Percentiles rank a stretch among this genome's conserved stretches.
phyloP scores from a whole-genome alignment of 768 basidiomycete species.

The Mycena pura region DNA sequence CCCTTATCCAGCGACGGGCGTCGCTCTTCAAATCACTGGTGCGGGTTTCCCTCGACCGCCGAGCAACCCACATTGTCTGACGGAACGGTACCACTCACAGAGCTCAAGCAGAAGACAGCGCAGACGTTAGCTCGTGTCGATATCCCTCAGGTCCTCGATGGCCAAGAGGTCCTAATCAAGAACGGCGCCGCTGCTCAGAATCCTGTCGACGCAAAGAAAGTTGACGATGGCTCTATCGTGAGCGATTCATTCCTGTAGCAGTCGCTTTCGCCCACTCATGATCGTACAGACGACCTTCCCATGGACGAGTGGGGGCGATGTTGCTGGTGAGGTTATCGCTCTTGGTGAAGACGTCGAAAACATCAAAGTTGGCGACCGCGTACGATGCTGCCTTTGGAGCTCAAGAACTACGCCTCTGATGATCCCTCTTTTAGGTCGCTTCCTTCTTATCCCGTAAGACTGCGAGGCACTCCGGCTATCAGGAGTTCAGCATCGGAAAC shows the following conservation, averaged over 20 bases:
- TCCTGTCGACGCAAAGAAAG: slow-evolving; percentile 17
- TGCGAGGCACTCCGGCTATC: slow-evolving; percentile 14
- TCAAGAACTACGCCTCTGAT: slow-evolving; percentile 12
- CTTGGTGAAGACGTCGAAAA: slow-evolving; percentile 10
- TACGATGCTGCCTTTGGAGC: slow-evolving; percentile 16
- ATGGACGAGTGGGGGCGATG: slow-evolving; percentile 13
- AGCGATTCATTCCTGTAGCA: slow-evolving; percentile 6
- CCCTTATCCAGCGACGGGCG: slow-evolving; percentile 13
- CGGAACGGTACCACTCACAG: slow-evolving; percentile 2
- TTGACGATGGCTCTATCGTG: slow-evolving; percentile 10
- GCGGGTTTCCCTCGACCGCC: slow-evolving; percentile 10
- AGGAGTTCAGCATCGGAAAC: slow-evolving; percentile 17
- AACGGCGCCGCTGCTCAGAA: slow-evolving; percentile 15
- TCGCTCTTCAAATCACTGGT: slow-evolving; percentile 16
- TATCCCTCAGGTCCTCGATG: slow-evolving; percentile 13
- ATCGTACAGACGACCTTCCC: slow-evolving; percentile 10
- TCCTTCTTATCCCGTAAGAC: slow-evolving; percentile 16
- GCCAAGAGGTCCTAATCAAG: slow-evolving; percentile 15
- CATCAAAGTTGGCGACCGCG: slow-evolving; percentile 16
- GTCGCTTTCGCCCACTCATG: slow-evolving; percentile 7
- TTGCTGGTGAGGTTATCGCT: slow-evolving; percentile 15
- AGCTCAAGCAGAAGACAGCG: slow-evolving; percentile 15
- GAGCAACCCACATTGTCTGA: background rate
- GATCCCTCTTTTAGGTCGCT: slow-evolving; percentile 13
- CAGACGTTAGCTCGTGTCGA: slow-evolving; percentile 14